Base-by-base conservation (phyloP, 2,329 filamentous ascomycete species). In the Aspergillus brunneoviolaceus region DNA sequence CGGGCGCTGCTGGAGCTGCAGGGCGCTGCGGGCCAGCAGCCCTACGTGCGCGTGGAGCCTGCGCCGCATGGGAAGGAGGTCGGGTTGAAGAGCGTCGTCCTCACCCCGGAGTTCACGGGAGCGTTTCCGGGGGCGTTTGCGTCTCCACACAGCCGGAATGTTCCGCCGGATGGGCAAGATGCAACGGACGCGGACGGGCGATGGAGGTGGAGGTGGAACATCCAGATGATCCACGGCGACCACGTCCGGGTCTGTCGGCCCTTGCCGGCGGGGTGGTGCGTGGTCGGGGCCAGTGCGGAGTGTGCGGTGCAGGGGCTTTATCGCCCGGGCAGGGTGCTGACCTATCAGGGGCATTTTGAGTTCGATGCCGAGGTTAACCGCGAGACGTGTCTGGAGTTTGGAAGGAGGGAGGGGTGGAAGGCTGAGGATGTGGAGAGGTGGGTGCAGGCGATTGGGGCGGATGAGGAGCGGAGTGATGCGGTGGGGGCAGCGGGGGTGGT, bases 171-270 rank as follows among this genome's bases (percentile, higher is more conserved):
- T 9, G 21, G 12, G 21, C 4, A 21, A 35, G 31, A 4, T 31
- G 35, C 16, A 49, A 3, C 21, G 54, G 0, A n/a, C 5, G 52
- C 48, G 1, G 0, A 49, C 23, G 4, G 4, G 55, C 63, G 47
- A 64, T 75, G 21, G 55, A 63, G 47, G 65, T 75, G 57, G 65
- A 66, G 2, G 60, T 76, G 35, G 39, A 19, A 45, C 7, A 45
- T 45, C 14, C 74, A 76, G 59, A 61, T 76, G 23, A 62, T 76
- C 7, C 74, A 76, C 51, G 68, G 71, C 4, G 74, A 76, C 29
- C 65, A 65, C 19, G 74, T 76, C 7, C 14, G 52, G 25, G 35
- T 45, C 12, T 14, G 19, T 16, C 23, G 52, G 4, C 35, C 42
- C 11, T 49, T 69, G 11, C 67, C 65, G 0, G 42, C 25, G 2